phyloP scores from a whole-genome alignment of 2,329 filamentous ascomycete genomes.

The Ampelomyces quisqualis region DNA sequence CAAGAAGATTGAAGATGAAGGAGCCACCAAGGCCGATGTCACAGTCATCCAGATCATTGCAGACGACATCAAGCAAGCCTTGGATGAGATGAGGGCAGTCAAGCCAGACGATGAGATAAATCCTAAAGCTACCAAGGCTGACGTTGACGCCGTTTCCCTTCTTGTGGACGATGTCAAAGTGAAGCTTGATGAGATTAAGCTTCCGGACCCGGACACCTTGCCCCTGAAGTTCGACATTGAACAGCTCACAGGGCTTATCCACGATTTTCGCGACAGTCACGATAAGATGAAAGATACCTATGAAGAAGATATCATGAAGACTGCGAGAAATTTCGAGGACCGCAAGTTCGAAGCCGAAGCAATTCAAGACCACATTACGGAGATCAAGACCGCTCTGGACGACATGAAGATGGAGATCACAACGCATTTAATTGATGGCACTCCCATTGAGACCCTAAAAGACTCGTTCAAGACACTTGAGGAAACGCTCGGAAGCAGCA shows the following conservation, averaged over 20 bases:
- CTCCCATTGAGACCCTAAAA: conserved; percentile 60
- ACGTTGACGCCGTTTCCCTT: conserved; percentile 76
- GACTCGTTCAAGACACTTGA: conserved; percentile 68
- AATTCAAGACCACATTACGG: conserved; percentile 73
- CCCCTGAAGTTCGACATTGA: conserved; percentile 75
- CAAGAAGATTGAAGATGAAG: conserved; percentile 64
- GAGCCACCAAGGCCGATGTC: conserved; percentile 77
- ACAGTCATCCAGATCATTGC: conserved; percentile 74
- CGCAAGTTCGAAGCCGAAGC: conserved; percentile 80
- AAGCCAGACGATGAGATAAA: conserved; percentile 55
- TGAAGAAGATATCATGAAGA: conserved; percentile 70
- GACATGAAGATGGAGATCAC: conserved; percentile 77
- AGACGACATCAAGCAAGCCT: conserved; percentile 69
- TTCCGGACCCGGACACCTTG: conserved; percentile 68
- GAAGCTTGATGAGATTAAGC: conserved; percentile 70
- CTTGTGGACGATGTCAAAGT: conserved; percentile 83
- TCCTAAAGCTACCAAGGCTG: conserved; percentile 72
- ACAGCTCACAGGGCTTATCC: conserved; percentile 57
- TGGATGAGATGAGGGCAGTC: conserved; percentile 65
- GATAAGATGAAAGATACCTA: conserved; percentile 72
- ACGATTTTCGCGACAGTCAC: conserved; percentile 58
- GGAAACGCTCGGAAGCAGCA: conserved; percentile 60
- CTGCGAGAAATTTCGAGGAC: conserved; percentile 77
- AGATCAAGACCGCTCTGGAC: conserved; percentile 74
- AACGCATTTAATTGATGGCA: conserved; percentile 73